Percentiles rank a stretch among this genome's conserved stretches.
These are phyloP conservation scores for Adansonia grandidieri DNA, from an alignment of 441 rosid genomes.

Conservation along the genomic window DNA sequence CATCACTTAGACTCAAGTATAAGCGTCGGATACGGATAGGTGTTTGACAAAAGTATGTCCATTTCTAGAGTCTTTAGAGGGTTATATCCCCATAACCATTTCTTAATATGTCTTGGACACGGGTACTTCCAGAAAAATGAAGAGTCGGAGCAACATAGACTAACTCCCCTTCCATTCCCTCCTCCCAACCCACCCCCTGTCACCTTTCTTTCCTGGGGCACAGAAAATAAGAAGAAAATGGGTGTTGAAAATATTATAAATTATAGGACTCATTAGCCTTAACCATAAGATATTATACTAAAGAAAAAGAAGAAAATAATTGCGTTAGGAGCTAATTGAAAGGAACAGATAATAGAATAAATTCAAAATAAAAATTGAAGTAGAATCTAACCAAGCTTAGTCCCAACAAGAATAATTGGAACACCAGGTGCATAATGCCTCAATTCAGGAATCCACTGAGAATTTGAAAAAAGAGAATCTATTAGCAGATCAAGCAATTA, in stretches of 20 bases:
- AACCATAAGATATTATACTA: background rate
- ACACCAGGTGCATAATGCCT: slow-evolving; percentile 92
- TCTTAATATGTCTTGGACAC: no score
- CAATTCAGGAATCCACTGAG: slow-evolving; percentile 92
- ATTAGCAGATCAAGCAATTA: slow-evolving; percentile 29
- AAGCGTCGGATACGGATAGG: no score
- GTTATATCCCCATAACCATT: no score
- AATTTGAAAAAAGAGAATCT: slow-evolving; percentile 25
- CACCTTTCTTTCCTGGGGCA: background rate
- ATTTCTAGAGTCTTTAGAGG: no score
- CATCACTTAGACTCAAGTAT: no score
- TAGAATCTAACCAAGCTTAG: slow-evolving; percentile 76
- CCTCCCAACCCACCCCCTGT: background rate
- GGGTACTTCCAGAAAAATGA: no score
- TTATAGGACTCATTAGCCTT: background rate
- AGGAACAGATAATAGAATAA: slow-evolving; percentile 15
- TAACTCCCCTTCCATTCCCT: no score
- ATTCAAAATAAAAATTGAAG: slow-evolving; percentile 16
- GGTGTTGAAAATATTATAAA: background rate
- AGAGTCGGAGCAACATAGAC: no score
- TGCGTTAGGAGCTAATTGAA: background rate
- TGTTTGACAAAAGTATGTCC: no score
- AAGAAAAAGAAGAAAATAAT: background rate
- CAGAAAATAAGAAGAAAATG: slow-evolving; percentile 18
- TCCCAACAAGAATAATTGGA: slow-evolving; percentile 88